Evolutionary conservation across 441 rosid species (phyloP).

Genomic region (Eutrema salsugineum): DNA sequence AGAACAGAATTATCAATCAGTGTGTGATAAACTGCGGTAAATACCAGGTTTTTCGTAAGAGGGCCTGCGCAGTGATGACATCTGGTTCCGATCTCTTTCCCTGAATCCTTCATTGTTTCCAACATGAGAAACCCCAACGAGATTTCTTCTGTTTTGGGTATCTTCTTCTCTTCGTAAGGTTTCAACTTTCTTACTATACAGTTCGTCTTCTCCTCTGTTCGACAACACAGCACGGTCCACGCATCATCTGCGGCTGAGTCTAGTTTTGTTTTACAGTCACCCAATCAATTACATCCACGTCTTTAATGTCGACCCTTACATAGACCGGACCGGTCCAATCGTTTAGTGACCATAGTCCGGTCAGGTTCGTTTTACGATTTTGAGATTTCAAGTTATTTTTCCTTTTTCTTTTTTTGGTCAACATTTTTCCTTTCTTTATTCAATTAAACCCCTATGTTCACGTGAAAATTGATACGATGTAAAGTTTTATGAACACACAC

Average conservation of each 20-base stretch:
- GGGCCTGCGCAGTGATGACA: conserved; percentile 95
- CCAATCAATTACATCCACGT: neutral
- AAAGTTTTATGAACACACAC: neutral
- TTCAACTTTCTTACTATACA: neutral
- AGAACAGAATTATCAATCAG: neutral
- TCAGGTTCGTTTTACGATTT: neutral
- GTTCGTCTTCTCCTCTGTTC: neutral
- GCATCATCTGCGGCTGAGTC: neutral
- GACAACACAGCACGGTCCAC: neutral
- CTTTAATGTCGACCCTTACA: neutral
- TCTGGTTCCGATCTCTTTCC: conserved; percentile 28
- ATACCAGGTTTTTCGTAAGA: conserved; percentile 68
- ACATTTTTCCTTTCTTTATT: neutral
- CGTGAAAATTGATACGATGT: neutral
- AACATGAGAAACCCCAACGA: neutral
- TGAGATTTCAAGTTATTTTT: neutral
- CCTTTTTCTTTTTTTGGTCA: too few species aligned
- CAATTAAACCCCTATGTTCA: neutral
- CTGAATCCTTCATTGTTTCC: conserved; percentile 42
- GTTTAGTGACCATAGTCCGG: neutral
- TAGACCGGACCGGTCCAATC: neutral
- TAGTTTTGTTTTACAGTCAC: neutral
- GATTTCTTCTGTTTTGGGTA: neutral
- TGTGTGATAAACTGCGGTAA: neutral
- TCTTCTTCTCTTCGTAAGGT: neutral